Base-by-base conservation (phyloP, 495 filamentous ascomycete genomes). In the Penicillium canariense region DNA sequence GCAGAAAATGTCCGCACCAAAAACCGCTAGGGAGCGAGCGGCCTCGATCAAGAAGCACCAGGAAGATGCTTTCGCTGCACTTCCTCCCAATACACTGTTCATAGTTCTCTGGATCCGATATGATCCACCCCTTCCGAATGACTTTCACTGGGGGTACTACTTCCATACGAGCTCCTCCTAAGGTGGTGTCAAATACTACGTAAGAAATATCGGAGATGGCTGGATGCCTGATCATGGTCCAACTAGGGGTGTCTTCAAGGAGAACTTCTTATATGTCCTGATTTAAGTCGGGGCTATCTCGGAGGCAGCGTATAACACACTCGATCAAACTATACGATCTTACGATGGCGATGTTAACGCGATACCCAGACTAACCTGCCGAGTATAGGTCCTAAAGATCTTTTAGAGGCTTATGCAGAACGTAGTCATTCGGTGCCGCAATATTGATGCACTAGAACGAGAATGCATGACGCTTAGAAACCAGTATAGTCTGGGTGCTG, bases 91-190 rank as follows among this genome's bases (percentile, higher is more conserved):
- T n/a, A 25, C 20, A 0, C 45, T 54, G 3, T 59, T 27, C 20
- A 54, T 59, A 6, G 27, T 51, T 36, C 51, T 59, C 17, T 59
- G 10, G 9, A 59, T 59, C 11, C 44, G 45, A 10, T 28, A 25
- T 17, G 36, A 59, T 47, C 56, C 56, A 11, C 43, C 23, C 12
- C 23, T 6, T 14, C 40, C 8, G 14, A 55, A 61, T 52, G 53
- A 63, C 30, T 60, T 63, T 40, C 61, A 63, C 43, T 60, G 57
- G 61, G 61, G 58, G 10, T 58, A 52, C 18, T 64, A 64, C 47
- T 49, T 64, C 11, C 50, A 60, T 36, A 23, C 31, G 4, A 52
- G 12, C n/a, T n/a, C 31, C 26, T 8, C 45, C 5, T 15, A 31
- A 8, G 48, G 54, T 15, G 58, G 61, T n/a, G 34, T 48, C 14